Evolutionary conservation across 2,329 filamentous ascomycete genomes (phyloP).

Genomic region (Aspergillus carbonarius): DNA sequence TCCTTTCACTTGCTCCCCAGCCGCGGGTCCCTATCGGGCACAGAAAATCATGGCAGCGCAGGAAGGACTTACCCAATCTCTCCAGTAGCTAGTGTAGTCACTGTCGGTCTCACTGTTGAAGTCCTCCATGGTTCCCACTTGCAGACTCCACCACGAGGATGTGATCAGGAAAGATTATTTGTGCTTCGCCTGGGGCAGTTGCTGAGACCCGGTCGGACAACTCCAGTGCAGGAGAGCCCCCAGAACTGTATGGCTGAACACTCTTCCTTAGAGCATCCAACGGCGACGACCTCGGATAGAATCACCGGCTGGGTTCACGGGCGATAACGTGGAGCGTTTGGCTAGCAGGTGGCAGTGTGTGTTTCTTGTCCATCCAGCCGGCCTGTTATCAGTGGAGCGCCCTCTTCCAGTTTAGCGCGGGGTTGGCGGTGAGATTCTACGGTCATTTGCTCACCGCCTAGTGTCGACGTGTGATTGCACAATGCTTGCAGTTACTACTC

Average conservation of each 20-base stretch:
- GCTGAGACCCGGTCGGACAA: constrained; percentile 21
- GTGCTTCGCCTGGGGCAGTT: constrained; percentile 24
- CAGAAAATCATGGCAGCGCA: background rate
- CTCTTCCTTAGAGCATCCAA: constrained; percentile 20
- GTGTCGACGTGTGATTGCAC: background rate
- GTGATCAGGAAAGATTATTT: constrained; percentile 17
- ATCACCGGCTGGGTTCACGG: background rate
- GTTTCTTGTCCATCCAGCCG: constrained; percentile 19
- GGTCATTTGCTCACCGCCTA: constrained; percentile 21
- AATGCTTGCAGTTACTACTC: background rate
- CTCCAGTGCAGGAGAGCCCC: constrained; percentile 20
- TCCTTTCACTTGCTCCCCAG: constrained; percentile 10
- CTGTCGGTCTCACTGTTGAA: constrained; percentile 97
- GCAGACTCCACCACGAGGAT: background rate
- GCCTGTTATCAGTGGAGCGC: constrained; percentile 26
- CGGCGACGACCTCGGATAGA: background rate
- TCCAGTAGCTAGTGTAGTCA: constrained; percentile 99
- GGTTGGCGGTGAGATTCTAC: constrained; percentile 25
- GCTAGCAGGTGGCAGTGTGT: constrained; percentile 17
- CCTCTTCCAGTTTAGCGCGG: constrained; percentile 27
- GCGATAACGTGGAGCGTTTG: background rate
- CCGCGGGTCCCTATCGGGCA: constrained; percentile 10
- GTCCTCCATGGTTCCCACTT: constrained; percentile 72
- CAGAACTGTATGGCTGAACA: constrained; percentile 24
- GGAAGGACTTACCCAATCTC: constrained; percentile 82